Evolutionary conservation across 257 asterid genomes (phyloP).

Genomic region (Solanum verrucosum): DNA sequence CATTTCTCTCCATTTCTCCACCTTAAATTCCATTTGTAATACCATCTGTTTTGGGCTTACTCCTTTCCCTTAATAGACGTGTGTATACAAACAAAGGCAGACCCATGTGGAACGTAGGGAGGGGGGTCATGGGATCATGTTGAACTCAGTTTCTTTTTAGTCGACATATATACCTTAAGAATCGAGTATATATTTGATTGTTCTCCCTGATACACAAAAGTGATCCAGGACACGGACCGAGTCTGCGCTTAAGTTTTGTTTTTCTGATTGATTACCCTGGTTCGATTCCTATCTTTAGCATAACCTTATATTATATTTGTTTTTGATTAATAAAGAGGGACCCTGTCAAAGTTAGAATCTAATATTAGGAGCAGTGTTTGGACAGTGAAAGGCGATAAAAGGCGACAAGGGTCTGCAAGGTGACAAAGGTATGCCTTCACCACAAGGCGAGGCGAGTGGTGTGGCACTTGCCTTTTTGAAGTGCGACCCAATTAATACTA

Average conservation of each 20-base stretch:
- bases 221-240: neutral
- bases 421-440: too few species aligned
- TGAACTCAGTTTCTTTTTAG: too few species aligned
- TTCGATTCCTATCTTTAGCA: neutral
- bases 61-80: neutral
- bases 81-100: neutral
- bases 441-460: too few species aligned
- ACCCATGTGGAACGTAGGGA: neutral
- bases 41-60: neutral
- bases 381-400: too few species aligned
- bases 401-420: too few species aligned
- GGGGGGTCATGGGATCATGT: neutral
- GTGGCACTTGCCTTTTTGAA: too few species aligned
- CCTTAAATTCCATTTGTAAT: neutral
- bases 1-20: neutral
- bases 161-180: neutral
- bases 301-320: neutral
- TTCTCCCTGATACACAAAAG: neutral
- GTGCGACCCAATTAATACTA: too few species aligned
- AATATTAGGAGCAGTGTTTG: neutral
- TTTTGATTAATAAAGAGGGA: neutral
- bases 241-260: neutral
- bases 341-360: neutral
- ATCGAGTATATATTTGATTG: neutral
- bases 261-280: neutral